phyloP scores from a whole-genome alignment of 116 monocot species.

The Phalaenopsis hybrid region DNA sequence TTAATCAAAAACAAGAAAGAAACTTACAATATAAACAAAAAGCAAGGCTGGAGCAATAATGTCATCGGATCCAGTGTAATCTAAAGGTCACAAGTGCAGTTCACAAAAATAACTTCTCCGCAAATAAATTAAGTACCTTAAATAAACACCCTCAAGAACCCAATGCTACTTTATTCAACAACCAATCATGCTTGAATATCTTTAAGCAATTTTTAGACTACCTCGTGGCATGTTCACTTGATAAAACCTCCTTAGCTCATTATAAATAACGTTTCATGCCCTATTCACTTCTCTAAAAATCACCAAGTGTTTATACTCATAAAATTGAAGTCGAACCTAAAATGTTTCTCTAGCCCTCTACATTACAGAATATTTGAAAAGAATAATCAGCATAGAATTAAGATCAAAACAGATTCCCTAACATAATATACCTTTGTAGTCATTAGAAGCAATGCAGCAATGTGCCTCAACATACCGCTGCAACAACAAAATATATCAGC shows the following conservation, averaged over 20 bases:
- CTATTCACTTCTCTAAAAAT: not conserved
- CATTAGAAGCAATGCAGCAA: slow-evolving; percentile 84
- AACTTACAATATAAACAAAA: not conserved
- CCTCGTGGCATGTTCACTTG: not conserved
- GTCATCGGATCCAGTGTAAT: not conserved
- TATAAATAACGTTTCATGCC: not conserved
- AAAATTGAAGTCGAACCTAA: not conserved
- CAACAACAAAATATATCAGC: slow-evolving; percentile 11
- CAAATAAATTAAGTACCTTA: not conserved
- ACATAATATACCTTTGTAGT: slow-evolving; percentile 71
- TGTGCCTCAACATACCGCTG: slow-evolving; percentile 96
- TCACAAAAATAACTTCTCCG: not conserved
- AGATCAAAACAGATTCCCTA: not conserved
- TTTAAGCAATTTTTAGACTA: not conserved
- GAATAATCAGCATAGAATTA: not conserved
- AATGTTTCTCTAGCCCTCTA: not conserved
- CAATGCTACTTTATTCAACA: not conserved
- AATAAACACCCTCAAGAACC: not conserved
- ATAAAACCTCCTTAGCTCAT: not conserved
- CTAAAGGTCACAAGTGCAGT: not conserved
- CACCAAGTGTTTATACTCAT: not conserved
- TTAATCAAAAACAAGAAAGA: not conserved
- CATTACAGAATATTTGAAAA: not conserved
- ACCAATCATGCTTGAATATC: not conserved
- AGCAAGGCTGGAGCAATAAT: not conserved